Evolutionary conservation across 2,329 filamentous ascomycete genomes (phyloP), one percentile per base, ranked within the genome.

Genomic region (Fusarium cicatricum): DNA sequence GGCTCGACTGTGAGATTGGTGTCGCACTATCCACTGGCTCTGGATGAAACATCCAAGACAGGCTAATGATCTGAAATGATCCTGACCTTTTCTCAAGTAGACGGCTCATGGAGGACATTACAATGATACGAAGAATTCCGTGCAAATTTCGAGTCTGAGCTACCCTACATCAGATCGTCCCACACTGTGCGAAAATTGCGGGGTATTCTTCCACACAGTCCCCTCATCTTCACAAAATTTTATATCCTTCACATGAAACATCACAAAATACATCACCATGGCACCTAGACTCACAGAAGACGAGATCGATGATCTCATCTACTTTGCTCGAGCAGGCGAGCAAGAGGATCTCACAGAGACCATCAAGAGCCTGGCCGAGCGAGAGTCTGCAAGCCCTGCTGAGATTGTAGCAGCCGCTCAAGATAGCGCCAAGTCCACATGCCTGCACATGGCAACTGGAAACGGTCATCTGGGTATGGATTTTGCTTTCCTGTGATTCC

Each of bases 221-320:
- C 73, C 74, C 75, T 76, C 75, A 72, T 47, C 52, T 66, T 65
- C 55, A 67, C 59, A 72, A 73, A 70, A 67, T 65, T 74, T 74
- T 70, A 62, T 63, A 51, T 51, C 23, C 16, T 65, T 42, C 49
- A 45, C 41, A 60, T 37, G 31, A 44, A 55, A 58, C 47, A 56
- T 55, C 55, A 37, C 8, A 21, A 55, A 54, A 43, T 48, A 14
- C 31, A 59, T 45, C 61, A 63, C 57, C 50, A 83, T 83, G 76
- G 77, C 80, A 23, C 80, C 80, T 17, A 78, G 79, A 56, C 78
- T 94, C 42, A 84, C 85, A 43, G 87, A 90, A 72, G 93, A 97
- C 47, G 86, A 92, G 74, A 89, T 96, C 69, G 93, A 97, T 73
- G 94, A 98, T 76, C 84, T 98, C 63, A 85, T 98, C 65, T 97